Evolutionary conservation across 306 rosid species (phyloP).

Genomic region (Pterocarpus santalinus): DNA sequence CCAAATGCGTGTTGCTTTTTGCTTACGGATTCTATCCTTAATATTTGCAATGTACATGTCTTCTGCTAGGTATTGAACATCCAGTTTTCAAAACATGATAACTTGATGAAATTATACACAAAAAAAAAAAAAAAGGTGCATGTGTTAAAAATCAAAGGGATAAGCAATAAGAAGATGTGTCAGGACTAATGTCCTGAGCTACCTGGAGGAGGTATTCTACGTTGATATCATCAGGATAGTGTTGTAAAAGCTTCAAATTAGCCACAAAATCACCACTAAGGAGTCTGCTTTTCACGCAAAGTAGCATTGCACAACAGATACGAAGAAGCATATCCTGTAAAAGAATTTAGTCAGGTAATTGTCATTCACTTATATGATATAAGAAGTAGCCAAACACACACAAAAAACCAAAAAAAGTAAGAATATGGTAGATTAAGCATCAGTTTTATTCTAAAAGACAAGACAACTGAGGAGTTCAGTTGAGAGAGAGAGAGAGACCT

Average conservation of each 20-base stretch:
- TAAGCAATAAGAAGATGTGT: conserved; percentile 63
- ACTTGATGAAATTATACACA: conserved; percentile 7
- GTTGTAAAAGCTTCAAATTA: conserved; percentile 77
- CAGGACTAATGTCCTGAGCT: conserved; percentile 72
- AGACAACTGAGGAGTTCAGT: neutral
- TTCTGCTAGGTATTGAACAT: conserved; percentile 7
- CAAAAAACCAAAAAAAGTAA: neutral
- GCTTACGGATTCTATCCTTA: conserved; percentile 29
- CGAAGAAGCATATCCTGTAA: conserved; percentile 87
- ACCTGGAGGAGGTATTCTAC: conserved; percentile 77
- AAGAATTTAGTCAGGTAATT: conserved; percentile 19
- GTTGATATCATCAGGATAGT: conserved; percentile 71
- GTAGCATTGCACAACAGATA: conserved; percentile 84
- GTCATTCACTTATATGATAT: conserved; percentile 7
- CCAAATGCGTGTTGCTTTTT: neutral
- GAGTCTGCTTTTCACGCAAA: conserved; percentile 70
- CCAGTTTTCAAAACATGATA: conserved; percentile 31
- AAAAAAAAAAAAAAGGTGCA: conserved; percentile 7
- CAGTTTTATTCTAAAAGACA: conserved; percentile 11
- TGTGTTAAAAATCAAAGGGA: conserved; percentile 44
- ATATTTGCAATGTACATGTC: conserved; percentile 3
- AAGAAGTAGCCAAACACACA: conserved; percentile 5
- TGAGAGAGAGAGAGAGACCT: conserved; percentile 58
- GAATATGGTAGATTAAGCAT: conserved; percentile 1
- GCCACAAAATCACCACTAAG: conserved; percentile 79